Evolutionary conservation across 768 basidiomycete species (phyloP).

Genomic region (Phylloporus sp.): DNA sequence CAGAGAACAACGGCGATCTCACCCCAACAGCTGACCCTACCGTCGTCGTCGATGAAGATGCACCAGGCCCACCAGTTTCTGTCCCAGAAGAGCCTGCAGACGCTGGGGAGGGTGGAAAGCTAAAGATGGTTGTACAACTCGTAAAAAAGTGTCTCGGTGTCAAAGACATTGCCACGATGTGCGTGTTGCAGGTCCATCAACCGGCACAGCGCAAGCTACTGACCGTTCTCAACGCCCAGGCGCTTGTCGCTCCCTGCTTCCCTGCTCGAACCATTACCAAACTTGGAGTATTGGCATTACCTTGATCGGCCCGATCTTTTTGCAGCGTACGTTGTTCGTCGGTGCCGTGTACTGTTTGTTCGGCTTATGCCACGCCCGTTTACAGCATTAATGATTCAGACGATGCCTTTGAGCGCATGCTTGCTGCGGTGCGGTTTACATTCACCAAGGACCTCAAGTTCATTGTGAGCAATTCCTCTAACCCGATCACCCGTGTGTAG

Average conservation of each 20-base stretch:
- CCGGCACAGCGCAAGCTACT: constrained; percentile 9
- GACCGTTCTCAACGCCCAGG: constrained; percentile 40
- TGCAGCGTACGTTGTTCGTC: constrained; percentile 65
- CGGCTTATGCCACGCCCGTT: constrained; percentile 2
- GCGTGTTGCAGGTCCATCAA: constrained; percentile 27
- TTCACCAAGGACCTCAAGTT: constrained; percentile 96
- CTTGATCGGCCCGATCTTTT: constrained; percentile 89
- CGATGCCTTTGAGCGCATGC: constrained; percentile 92
- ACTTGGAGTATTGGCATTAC: constrained; percentile 96
- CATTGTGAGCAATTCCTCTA: constrained; percentile 49
- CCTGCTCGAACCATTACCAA: constrained; percentile 89
- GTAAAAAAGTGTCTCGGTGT: constrained; percentile 90
- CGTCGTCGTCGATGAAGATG: constrained; percentile 43
- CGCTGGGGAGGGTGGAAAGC: constrained; percentile 81
- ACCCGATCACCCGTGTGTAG: not conserved
- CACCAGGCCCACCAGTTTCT: constrained; percentile 54
- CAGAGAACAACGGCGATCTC: constrained; percentile 12
- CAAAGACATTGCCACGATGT: constrained; percentile 95
- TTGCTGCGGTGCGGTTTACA: constrained; percentile 83
- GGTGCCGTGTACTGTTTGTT: not conserved
- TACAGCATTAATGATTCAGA: constrained; percentile 85
- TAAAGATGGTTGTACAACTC: constrained; percentile 90
- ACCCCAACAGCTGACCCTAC: constrained; percentile 4
- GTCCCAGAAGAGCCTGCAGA: constrained; percentile 72
- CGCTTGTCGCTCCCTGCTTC: constrained; percentile 91